Percentiles rank a stretch among this genome's conserved stretches.
phyloP scores from a whole-genome alignment of 2,329 filamentous ascomycete genomes.

The Aaosphaeria pasadenensis region DNA sequence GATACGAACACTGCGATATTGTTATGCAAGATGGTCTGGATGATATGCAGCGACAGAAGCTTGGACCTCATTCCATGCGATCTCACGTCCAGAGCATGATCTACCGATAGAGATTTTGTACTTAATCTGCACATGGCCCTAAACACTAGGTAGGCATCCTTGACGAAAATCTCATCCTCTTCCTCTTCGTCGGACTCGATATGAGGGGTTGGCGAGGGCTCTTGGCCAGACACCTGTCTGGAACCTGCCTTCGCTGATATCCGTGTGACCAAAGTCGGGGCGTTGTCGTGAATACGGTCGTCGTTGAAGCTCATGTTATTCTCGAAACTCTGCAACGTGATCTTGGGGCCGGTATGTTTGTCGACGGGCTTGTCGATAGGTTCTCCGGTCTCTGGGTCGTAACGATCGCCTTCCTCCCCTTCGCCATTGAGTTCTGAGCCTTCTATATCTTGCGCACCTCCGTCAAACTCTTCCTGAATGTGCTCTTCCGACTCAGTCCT shows the following conservation, averaged over 20 bases:
- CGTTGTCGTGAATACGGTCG: conserved; percentile 63
- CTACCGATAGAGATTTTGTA: conserved; percentile 83
- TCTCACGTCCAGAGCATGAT: conserved; percentile 88
- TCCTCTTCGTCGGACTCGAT: conserved; percentile 58
- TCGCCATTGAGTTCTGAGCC: conserved; percentile 33
- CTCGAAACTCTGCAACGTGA: conserved; percentile 68
- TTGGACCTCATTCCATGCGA: conserved; percentile 98
- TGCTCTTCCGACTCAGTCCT: conserved; percentile 31
- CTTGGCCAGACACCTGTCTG: conserved; percentile 44
- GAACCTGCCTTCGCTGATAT: conserved; percentile 48
- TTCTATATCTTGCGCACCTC: conserved; percentile 20
- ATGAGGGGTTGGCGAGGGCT: conserved; percentile 34
- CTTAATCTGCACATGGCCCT: conserved; percentile 96
- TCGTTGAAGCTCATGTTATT: conserved; percentile 65
- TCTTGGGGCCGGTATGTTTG: conserved; percentile 53
- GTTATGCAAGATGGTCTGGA: conserved; percentile 93
- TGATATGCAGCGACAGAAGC: conserved; percentile 88
- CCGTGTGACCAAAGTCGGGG: conserved; percentile 64
- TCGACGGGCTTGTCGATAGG: conserved; percentile 45
- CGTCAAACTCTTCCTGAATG: conserved; percentile 20
- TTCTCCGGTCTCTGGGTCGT: conserved; percentile 32
- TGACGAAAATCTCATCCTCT: conserved; percentile 94
- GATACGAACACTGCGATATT: conserved; percentile 89
- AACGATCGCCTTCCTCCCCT: conserved; percentile 38
- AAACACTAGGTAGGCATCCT: conserved; percentile 96